Percentiles rank a stretch among this genome's conserved stretches.
phyloP scores from a whole-genome alignment of 202 grass and related monocot species.

The Schoenoplectus triqueter region DNA sequence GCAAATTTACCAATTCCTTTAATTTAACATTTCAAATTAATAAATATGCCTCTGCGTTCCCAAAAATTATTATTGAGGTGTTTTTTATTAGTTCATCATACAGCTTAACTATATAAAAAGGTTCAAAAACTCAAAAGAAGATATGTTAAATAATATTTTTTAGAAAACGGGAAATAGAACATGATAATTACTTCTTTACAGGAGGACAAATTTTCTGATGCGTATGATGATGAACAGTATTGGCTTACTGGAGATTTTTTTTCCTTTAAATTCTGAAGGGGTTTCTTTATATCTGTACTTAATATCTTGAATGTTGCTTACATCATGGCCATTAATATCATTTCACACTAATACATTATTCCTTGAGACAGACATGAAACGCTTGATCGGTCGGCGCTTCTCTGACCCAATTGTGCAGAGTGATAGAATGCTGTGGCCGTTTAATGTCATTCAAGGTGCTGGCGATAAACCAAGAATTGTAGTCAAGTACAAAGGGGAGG shows the following conservation, averaged over 20 bases:
- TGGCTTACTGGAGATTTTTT: not conserved
- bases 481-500: conserved; percentile 68
- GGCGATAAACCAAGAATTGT: conserved; percentile 66
- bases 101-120: not conserved
- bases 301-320: not conserved
- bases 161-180: not conserved
- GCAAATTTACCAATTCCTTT: not conserved
- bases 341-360: not conserved
- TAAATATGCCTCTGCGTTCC: not conserved
- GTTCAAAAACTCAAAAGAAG: not conserved
- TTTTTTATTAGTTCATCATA: not conserved
- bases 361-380: conserved; percentile 31
- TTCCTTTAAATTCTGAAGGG: not conserved
- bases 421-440: conserved; percentile 87
- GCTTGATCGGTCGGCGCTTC: conserved; percentile 80
- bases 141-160: not conserved
- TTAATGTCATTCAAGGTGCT: conserved; percentile 68
- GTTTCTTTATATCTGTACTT: not conserved
- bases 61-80: not conserved
- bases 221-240: not conserved
- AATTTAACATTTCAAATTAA: not conserved
- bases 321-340: not conserved
- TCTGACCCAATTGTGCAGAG: conserved; percentile 78
- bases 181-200: not conserved
- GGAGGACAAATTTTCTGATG: not conserved